These are phyloP conservation scores for Coemansia javaensis DNA, from an alignment of 192 early-diverging fungal genomes.

Conservation along the genomic window DNA sequence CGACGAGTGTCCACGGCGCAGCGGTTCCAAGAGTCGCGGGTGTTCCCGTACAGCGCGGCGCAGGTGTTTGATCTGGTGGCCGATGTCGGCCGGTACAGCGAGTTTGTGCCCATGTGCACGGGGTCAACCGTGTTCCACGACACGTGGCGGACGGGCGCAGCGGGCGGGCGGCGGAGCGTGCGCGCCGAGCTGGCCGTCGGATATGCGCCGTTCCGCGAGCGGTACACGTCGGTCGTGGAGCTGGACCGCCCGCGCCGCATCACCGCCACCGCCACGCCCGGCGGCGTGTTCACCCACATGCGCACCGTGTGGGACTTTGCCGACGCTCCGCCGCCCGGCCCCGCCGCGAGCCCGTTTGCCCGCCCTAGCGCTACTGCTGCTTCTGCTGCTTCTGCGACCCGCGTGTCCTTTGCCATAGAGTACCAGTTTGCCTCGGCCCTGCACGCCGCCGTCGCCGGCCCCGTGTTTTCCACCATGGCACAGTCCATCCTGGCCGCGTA, in stretches of 20 bases:
- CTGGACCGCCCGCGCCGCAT: conserved; percentile 62
- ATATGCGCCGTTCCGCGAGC: conserved; percentile 71
- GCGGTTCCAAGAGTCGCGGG: conserved; percentile 53
- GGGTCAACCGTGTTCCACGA: conserved; percentile 52
- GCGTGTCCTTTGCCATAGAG: conserved; percentile 67
- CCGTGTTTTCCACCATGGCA: conserved; percentile 77
- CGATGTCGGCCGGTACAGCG: conserved; percentile 73
- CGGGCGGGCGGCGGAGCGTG: conserved; percentile 27
- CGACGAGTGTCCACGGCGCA: neutral
- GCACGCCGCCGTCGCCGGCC: conserved; percentile 71
- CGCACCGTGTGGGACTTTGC: conserved; percentile 35
- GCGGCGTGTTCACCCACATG: conserved; percentile 37
- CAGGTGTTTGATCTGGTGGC: conserved; percentile 80
- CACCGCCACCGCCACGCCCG: conserved; percentile 43
- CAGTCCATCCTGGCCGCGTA: conserved; percentile 41
- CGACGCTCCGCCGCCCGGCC: neutral
- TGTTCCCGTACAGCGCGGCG: conserved; percentile 51
- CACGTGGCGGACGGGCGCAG: conserved; percentile 10
- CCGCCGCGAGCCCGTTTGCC: conserved; percentile 5
- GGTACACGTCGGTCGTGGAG: conserved; percentile 71
- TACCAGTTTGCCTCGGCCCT: conserved; percentile 81
- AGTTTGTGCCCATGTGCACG: conserved; percentile 82
- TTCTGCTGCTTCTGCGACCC: neutral
- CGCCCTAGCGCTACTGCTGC: no score
- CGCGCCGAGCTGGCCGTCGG: conserved; percentile 76